Evolutionary conservation across 176 grass and related monocot genomes (phyloP).

Genomic region (Poa pratensis): DNA sequence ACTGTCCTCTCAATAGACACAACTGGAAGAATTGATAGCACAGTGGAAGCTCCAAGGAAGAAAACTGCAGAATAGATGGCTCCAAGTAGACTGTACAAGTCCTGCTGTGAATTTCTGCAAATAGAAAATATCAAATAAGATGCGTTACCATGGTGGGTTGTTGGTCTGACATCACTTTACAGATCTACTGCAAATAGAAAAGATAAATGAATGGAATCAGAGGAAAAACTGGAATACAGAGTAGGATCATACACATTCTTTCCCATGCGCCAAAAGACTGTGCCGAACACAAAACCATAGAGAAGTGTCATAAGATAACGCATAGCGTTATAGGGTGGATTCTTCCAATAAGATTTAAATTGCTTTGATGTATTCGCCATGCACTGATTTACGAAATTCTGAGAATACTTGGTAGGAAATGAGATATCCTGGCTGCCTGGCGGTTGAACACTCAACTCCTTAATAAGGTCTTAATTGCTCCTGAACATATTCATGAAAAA

Average conservation of each 20-base stretch:
- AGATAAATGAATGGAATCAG: slow-evolving; percentile 5
- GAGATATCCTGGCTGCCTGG: slow-evolving; percentile 53
- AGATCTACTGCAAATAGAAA: slow-evolving; percentile 8
- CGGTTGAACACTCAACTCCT: slow-evolving; percentile 57
- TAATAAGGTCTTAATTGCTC: slow-evolving; percentile 60
- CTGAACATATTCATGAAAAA: slow-evolving; percentile 30
- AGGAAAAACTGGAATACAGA: background rate
- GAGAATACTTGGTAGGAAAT: slow-evolving; percentile 72
- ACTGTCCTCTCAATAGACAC: slow-evolving; percentile 70
- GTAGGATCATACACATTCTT: slow-evolving; percentile 50
- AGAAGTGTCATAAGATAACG: slow-evolving; percentile 63
- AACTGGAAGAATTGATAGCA: slow-evolving; percentile 54
- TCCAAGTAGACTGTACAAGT: slow-evolving; percentile 58
- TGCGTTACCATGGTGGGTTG: slow-evolving; percentile 4
- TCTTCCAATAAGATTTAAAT: slow-evolving; percentile 71
- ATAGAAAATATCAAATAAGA: slow-evolving; percentile 34
- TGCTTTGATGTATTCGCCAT: slow-evolving; percentile 66
- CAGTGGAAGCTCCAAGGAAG: slow-evolving; percentile 66
- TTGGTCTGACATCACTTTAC: background rate
- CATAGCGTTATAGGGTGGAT: slow-evolving; percentile 64
- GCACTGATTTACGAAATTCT: slow-evolving; percentile 59
- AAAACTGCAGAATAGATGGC: slow-evolving; percentile 62
- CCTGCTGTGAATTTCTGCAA: slow-evolving; percentile 54
- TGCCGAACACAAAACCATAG: slow-evolving; percentile 66
- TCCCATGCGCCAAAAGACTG: slow-evolving; percentile 63